Evolutionary conservation across 306 rosid species (phyloP), one percentile per base, ranked within the genome.

Genomic region (Dicorynia guianensis): DNA sequence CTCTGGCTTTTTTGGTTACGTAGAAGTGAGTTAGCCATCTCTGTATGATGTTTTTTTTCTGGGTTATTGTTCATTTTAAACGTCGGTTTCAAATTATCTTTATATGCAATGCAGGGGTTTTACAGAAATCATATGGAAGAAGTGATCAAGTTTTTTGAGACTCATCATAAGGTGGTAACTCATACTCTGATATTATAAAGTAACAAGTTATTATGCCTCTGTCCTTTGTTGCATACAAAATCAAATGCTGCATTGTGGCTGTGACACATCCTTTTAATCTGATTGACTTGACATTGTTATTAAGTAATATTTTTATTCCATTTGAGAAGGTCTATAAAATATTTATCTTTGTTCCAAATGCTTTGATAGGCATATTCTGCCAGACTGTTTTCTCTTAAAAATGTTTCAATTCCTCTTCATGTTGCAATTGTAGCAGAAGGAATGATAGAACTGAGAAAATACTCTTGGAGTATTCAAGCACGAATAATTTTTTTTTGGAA

Each of bases 81-180:
- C 56, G 35, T 44, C n/a, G 44, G 58, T 52, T 52, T 76, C 59
- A 61, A 30, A 80, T 61, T 68, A 54, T 52, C 73, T 74, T 8
- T 17, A 67, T 46, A 48, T 87, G 80, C 15, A 68, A 67, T 87
- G 88, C 89, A 95, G 98, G 98, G 98, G 43, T 84, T 95, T 80
- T 96, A 96, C 85, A 76, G 99, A 83, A 96, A 96, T 62, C 98
- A 96, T 56, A 96, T 96, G 99, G 99, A 96, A 84, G 99, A 96
- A 90, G 98, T 92, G 83, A 96, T 96, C 5, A 89, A 89, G 85
- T 96, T 96, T 79, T 96, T 96, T 76, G 99, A 96, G 86, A 89
- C 99, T 69, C 93, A 96, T 61, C 99, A 96, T 86, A 85, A 96
- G 98, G 99, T 92, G 70, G 64, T 36, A 44, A 72, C 43, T 11